Evolutionary conservation across 352 stramenopile species (phyloP).

Genomic region (Poterioochromonas sp.): DNA sequence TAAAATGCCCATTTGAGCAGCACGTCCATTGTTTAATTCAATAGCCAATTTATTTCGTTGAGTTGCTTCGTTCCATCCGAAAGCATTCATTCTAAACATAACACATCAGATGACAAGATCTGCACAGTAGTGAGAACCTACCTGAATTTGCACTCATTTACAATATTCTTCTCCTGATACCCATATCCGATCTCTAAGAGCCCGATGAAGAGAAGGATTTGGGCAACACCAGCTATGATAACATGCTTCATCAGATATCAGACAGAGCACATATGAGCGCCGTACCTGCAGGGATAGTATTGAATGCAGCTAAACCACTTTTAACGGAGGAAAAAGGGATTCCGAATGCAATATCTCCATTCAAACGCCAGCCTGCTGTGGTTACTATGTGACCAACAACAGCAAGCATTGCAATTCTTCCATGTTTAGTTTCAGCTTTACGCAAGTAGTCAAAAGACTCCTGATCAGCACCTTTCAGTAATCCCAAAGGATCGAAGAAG

Average conservation of each 20-base stretch:
- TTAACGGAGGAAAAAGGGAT: slow-evolving; percentile 29
- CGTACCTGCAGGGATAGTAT: slow-evolving; percentile 32
- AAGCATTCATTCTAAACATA: slow-evolving; percentile 35
- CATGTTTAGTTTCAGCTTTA: slow-evolving; percentile 62
- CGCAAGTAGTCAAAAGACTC: slow-evolving; percentile 44
- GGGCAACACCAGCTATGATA: not conserved
- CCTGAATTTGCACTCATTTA: not conserved
- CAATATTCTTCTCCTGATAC: slow-evolving; percentile 1
- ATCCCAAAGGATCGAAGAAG: slow-evolving; percentile 48
- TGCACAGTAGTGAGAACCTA: not conserved
- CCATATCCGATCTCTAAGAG: slow-evolving; percentile 34
- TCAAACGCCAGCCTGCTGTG: slow-evolving; percentile 4
- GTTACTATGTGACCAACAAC: slow-evolving; percentile 17
- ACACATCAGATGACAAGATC: not conserved
- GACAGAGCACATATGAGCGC: not conserved
- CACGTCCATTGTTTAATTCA: slow-evolving; percentile 62
- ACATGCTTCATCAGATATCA: not conserved
- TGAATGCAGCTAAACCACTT: not conserved
- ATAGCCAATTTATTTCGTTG: slow-evolving; percentile 54
- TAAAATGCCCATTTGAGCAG: slow-evolving; percentile 61
- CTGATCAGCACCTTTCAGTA: slow-evolving; percentile 45
- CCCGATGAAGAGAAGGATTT: slow-evolving; percentile 37
- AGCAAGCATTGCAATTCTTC: slow-evolving; percentile 57
- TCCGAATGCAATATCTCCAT: slow-evolving; percentile 25
- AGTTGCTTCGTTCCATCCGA: slow-evolving; percentile 26